Base-by-base conservation (phyloP, 1,284 basidiomycete species). In the Marasmius sp. region DNA sequence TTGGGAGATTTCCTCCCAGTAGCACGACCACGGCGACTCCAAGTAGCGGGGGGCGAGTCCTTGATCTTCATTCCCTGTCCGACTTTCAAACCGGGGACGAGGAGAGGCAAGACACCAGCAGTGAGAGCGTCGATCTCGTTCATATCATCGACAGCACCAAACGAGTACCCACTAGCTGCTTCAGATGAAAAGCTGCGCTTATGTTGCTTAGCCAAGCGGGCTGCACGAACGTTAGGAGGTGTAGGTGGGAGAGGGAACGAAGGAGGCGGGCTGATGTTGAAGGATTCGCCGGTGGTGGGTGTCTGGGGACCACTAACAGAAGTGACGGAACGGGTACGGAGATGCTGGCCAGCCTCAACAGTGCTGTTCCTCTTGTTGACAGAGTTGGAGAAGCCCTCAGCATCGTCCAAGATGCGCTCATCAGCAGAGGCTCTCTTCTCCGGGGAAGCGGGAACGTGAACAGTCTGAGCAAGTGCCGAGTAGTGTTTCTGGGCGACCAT, bases 401-500 rank as follows among this genome's bases (percentile, higher is more conserved):
- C 66, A 59, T 74, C 65, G 58, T 77, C 63, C 61, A 75, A 64
- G 12, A 70, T 65, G 48, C 71, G 70, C 10, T 66, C 69, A 33
- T 68, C 69, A 34, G 64, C 67, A 27, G 72, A 69, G 20, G 66
- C 65, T 14, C 63, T 65, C 61, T 74, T 76, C 45, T 81, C 79
- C 18, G 81, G 80, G 7, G 81, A 84, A 6, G 80, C 74, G 10
- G 79, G 76, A 27, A 89, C 75, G 11, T 85, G 74, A 47, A 89
- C 73, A 9, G 85, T 89, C 61, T 83, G 84, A 0, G 87, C 88
- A 53, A 89, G 75, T 0, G 86, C 74, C 5, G 87, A 89, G 67
- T 87, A 88, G 69, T 89, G 87, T 51, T 84, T 79, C 68, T 89
- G 85, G 0, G 87, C 88, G 61, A 87, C 75, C 86, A 89, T 87